Conservation (phyloP, 495 filamentous ascomycete genomes). For the Annulohypoxylon bovei region DNA sequence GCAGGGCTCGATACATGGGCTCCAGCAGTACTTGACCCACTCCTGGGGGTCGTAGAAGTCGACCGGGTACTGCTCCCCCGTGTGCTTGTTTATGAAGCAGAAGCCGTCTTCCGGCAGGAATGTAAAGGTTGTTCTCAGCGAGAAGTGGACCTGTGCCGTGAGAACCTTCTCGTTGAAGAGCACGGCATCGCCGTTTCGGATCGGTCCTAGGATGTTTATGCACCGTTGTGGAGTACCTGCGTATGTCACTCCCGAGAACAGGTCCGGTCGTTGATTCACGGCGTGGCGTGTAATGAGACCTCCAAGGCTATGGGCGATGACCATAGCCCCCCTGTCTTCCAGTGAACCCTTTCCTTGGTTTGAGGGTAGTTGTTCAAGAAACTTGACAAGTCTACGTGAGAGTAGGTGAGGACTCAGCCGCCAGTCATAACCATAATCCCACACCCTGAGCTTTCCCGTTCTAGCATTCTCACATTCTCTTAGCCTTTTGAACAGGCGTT, state of each 20-base stretch:
- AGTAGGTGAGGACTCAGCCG: conserved; percentile 84
- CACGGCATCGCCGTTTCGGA: conserved; percentile 91
- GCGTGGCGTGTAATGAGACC: conserved; percentile 91
- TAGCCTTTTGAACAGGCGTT: conserved; percentile 80
- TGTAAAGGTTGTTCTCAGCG: conserved; percentile 83
- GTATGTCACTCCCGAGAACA: conserved; percentile 88
- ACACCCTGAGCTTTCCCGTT: conserved; percentile 77
- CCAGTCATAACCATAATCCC: conserved; percentile 97
- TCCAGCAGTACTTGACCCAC: conserved; percentile 83
- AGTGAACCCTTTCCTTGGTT: conserved; percentile 65
- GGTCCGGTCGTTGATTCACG: conserved; percentile 85
- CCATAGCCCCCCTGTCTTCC: conserved; percentile 72
- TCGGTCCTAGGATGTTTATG: conserved; percentile 88
- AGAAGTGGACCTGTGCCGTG: conserved; percentile 95
- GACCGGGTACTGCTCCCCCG: conserved; percentile 81
- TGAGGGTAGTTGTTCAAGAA: conserved; percentile 77
- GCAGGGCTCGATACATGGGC: conserved; percentile 75
- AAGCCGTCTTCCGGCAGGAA: conserved; percentile 88
- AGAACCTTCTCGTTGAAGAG: conserved; percentile 89
- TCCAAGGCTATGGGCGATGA: conserved; percentile 91
- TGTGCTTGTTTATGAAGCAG: conserved; percentile 87
- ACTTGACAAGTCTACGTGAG: conserved; percentile 72
- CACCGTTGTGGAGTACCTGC: conserved; percentile 87
- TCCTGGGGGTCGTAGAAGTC: conserved; percentile 84
- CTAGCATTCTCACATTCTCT: conserved; percentile 75